Evolutionary conservation across 2,329 filamentous ascomycete species (phyloP).

Genomic region (Claviceps sp.): DNA sequence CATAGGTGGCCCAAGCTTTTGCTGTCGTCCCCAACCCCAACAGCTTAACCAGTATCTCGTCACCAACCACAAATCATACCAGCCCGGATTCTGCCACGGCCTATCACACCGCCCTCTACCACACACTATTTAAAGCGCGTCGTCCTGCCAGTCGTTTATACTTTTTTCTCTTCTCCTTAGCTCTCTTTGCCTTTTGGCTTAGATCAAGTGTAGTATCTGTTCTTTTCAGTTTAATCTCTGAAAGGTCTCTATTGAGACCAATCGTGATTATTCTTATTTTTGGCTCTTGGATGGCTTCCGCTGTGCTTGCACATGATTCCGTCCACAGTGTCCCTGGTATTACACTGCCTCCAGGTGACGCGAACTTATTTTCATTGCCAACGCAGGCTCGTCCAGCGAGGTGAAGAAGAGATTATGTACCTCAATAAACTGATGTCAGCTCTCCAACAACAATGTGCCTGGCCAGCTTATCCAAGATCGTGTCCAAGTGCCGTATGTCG

Average conservation of each 20-base stretch:
- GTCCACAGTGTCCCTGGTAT: slow-evolving; percentile 31
- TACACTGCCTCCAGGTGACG: slow-evolving; percentile 32
- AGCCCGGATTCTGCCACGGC: slow-evolving; percentile 6
- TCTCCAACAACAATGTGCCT: too few species aligned
- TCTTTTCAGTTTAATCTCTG: slow-evolving; percentile 97
- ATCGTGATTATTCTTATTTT: slow-evolving; percentile 70
- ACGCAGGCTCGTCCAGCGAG: slow-evolving; percentile 20
- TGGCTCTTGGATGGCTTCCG: slow-evolving; percentile 21
- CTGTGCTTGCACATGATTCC: slow-evolving; percentile 28
- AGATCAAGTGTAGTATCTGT: slow-evolving; percentile 95
- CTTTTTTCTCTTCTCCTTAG: slow-evolving; percentile 23
- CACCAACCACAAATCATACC: not conserved
- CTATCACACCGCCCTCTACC: slow-evolving; percentile 4
- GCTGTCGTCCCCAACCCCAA: not conserved
- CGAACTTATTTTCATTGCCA: slow-evolving; percentile 28
- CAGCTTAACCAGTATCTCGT: not conserved
- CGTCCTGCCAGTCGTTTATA: slow-evolving; percentile 7
- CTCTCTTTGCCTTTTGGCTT: slow-evolving; percentile 49
- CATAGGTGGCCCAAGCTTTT: too few species aligned
- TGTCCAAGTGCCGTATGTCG: too few species aligned
- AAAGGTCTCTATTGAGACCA: slow-evolving; percentile 61
- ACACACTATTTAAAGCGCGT: slow-evolving; percentile 14
- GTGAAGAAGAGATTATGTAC: slow-evolving; percentile 21
- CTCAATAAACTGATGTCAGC: too few species aligned
- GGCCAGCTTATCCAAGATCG: too few species aligned